Percentiles rank a stretch among this genome's conserved stretches.
phyloP scores from a whole-genome alignment of 139 green algal genomes.

The Yamagishiella unicocca region DNA sequence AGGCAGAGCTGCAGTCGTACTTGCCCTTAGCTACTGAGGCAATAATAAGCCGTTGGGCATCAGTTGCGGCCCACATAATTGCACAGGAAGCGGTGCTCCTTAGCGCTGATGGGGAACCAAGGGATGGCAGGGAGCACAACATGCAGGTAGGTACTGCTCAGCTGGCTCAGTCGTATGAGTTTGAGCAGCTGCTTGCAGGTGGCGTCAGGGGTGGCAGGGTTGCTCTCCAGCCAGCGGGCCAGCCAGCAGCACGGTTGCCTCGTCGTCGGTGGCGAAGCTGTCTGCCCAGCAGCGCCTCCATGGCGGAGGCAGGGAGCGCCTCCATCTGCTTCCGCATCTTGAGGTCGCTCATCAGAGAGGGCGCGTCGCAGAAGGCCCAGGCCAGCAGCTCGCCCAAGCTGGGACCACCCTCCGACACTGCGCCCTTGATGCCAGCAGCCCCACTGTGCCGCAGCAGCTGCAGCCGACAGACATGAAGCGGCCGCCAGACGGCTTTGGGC shows the following conservation, averaged over 20 bases:
- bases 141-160: no score
- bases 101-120: no score
- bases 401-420: neutral
- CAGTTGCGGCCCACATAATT: no score
- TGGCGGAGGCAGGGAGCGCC: neutral
- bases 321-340: neutral
- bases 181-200: no score
- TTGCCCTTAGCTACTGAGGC: no score
- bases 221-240: neutral
- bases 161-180: no score
- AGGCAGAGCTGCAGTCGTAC: no score
- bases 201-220: no score
- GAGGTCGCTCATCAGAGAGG: neutral
- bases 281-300: constrained; percentile 25
- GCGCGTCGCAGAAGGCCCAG: constrained; percentile 24
- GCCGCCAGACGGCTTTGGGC: no score
- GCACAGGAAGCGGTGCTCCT: no score
- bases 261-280: neutral
- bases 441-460: neutral
- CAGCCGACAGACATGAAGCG: neutral
- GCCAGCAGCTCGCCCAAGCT: constrained; percentile 7
- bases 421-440: neutral
- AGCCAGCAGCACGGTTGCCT: constrained; percentile 12
- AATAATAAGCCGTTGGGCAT: no score
- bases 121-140: no score